phyloP scores from a whole-genome alignment of 352 stramenopile species.

The Globisporangium echinulatum region DNA sequence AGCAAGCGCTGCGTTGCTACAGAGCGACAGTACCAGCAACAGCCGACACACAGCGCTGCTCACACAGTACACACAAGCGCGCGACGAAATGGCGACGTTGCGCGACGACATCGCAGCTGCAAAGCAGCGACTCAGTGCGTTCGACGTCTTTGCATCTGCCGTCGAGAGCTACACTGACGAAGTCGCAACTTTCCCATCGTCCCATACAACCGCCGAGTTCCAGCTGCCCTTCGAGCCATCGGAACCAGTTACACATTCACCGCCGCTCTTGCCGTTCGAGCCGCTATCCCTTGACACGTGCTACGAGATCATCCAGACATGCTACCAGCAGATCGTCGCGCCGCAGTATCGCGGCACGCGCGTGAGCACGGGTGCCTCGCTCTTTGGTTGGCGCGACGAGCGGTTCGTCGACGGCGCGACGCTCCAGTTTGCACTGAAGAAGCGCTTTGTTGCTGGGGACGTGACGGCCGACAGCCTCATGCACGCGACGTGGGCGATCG shows the following conservation, averaged over 20 bases:
- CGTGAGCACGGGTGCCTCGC: conserved; percentile 33
- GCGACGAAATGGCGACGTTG: conserved; percentile 24
- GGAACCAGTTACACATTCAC: background rate
- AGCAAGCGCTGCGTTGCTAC: too few relatives aligned
- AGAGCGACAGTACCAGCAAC: background rate
- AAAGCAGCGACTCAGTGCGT: conserved; percentile 30
- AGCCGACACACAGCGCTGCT: conserved; percentile 4
- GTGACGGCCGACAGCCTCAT: conserved; percentile 29
- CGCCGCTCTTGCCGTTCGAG: conserved; percentile 2
- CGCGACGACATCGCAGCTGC: conserved; percentile 25
- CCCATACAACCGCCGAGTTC: too few relatives aligned
- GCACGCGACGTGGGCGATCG: conserved; percentile 42
- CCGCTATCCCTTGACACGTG: conserved; percentile 24
- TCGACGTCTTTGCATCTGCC: conserved; percentile 34
- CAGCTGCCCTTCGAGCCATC: too few relatives aligned
- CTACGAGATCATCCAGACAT: conserved; percentile 43
- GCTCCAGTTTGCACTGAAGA: conserved; percentile 39
- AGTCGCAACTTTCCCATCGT: conserved; percentile 10
- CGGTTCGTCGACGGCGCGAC: conserved; percentile 42
- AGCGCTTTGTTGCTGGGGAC: conserved; percentile 15
- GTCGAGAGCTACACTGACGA: conserved; percentile 27
- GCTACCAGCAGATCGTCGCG: conserved; percentile 44
- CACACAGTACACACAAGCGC: conserved; percentile 24
- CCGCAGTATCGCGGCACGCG: conserved; percentile 28
- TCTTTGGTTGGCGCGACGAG: conserved; percentile 44